These are phyloP conservation scores for Aspergillus steynii DNA, from an alignment of 495 filamentous ascomycete genomes.

Conservation along the genomic window DNA sequence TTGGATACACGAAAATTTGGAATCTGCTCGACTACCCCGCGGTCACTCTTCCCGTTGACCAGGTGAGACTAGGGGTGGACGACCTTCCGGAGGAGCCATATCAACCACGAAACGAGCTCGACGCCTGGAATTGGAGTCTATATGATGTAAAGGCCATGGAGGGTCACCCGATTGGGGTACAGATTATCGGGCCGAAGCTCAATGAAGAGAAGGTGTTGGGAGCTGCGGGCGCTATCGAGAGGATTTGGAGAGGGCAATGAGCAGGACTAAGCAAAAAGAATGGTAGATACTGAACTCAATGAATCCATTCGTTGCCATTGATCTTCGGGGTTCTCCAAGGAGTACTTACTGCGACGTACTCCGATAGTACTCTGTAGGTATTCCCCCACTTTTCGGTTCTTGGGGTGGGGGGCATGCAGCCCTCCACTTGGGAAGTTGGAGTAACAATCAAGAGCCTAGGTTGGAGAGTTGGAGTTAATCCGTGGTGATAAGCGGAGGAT, in stretches of 20 bases:
- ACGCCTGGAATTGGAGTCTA: constrained; percentile 51
- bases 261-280: background rate
- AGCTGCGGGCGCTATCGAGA: constrained; percentile 44
- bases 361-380: too few species aligned
- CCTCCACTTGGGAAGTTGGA: background rate
- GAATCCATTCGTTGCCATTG: too few species aligned
- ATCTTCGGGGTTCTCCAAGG: background rate
- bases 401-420: too few species aligned
- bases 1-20: constrained; percentile 68
- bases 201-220: constrained; percentile 57
- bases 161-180: constrained; percentile 51
- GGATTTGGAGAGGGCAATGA: constrained; percentile 25
- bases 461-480: background rate
- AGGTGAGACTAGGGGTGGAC: constrained; percentile 49
- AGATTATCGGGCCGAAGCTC: constrained; percentile 53
- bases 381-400: background rate
- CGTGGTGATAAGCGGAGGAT: too few species aligned
- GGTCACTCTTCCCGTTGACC: constrained; percentile 55
- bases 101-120: constrained; percentile 48
- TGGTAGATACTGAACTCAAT: constrained; percentile 2
- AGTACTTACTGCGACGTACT: background rate
- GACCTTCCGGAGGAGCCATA: constrained; percentile 45
- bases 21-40: constrained; percentile 67
- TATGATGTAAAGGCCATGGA: constrained; percentile 44
- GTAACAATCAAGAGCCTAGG: background rate